Evolutionary conservation across 2,329 filamentous ascomycete genomes (phyloP), one percentile per base, ranked within the genome.

Genomic region (Cercospora beticola): DNA sequence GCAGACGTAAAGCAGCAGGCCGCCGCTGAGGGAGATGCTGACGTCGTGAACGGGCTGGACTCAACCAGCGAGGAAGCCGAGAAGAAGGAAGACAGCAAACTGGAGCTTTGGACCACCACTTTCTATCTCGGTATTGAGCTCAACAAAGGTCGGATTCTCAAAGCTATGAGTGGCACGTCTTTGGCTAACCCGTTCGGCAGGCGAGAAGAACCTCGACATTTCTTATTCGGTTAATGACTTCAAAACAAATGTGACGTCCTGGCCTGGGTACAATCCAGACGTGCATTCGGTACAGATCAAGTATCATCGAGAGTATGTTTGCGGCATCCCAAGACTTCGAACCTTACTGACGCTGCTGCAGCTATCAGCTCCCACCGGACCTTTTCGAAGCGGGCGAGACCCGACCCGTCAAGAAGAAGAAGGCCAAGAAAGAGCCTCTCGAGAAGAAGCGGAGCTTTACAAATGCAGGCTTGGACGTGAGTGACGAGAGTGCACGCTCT

Each of bases 51-150:
- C 9, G 61, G 63, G 8, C 21, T 82, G 56, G 76, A 77, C 3
- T 54, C 66, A 23, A 59, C 62, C 21, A 61, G 78, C 40, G 78
- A 80, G 12, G 63, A 67, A 28, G 57, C 16, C 52, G 76, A 79
- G 49, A 75, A 77, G 30, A 79, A 79, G 49, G 79, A 76, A 30
- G 79, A 82, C 28, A 80, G 82, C 69, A 80, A 81, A 36, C 80
- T 82, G 64, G 85, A 83, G 57, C 82, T 98, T 30, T 97, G 92
- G 78, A 98, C 94, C 0, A 93, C 93, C 26, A 97, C 94, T 1
- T 94, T 94, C 79, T 99, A 98, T 78, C 93, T 99, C 76, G 95
- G 95, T 40, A 85, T 98, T 59, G 91, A 94, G 74, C 82, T 97
- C 65, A 85, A 86, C 43, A 72, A 72, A 66, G 74, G 74, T 75